Conservation (phyloP, 768 basidiomycete species). For the Tricholoma furcatifolium region DNA sequence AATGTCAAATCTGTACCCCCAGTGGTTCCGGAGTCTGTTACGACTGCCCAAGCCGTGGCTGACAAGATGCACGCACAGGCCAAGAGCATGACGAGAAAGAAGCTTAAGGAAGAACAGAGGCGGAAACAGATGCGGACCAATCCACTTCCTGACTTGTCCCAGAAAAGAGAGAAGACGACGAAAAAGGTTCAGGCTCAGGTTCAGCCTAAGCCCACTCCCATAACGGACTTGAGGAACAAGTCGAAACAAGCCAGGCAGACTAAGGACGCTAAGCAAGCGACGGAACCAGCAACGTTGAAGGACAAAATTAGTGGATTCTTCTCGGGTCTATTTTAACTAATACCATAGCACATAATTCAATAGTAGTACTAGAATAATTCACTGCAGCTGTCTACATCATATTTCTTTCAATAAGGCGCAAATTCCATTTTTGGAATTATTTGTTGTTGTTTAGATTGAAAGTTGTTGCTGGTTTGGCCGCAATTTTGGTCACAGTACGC, state of each 20-base stretch:
- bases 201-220: background rate
- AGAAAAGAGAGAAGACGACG: background rate
- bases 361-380: background rate
- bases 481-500: slow-evolving; percentile 23
- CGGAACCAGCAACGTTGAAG: background rate
- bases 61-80: slow-evolving; percentile 3
- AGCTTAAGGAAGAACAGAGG: background rate
- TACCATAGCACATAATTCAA: background rate
- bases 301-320: slow-evolving; percentile 15
- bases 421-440: slow-evolving; percentile 1
- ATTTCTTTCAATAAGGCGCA: no score
- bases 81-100: slow-evolving; percentile 1
- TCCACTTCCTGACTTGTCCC: slow-evolving; percentile 1
- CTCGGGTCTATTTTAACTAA: slow-evolving; percentile 8
- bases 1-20: background rate
- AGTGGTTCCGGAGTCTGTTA: background rate
- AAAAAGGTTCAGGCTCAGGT: background rate
- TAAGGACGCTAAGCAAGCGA: background rate
- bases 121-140: background rate
- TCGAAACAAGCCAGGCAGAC: background rate
- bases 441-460: slow-evolving; percentile 33
- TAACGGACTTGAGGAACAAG: background rate
- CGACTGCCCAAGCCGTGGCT: slow-evolving; percentile 1
- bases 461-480: slow-evolving; percentile 20
- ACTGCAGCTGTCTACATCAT: no score